Percentiles rank a stretch among this genome's conserved stretches.
Evolutionary conservation across 2,329 filamentous ascomycete genomes (phyloP).

Genomic region (Diaporthe citrichinensis): DNA sequence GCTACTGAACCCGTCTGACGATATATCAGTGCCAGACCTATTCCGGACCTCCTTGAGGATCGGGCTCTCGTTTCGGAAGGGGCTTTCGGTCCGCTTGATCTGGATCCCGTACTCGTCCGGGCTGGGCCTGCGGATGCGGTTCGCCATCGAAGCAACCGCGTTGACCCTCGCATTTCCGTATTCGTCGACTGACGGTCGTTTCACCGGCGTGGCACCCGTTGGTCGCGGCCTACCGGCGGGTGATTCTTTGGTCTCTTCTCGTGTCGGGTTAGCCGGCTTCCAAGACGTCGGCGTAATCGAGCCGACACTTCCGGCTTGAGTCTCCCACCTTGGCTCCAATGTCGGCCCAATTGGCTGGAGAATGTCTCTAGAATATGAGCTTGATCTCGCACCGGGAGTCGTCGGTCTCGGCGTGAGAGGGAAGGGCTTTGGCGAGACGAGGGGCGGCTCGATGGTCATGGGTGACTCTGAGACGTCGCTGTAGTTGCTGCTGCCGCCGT

Average conservation of each 20-base stretch:
- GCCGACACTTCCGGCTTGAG: conserved; percentile 8
- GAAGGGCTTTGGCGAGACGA: conserved; percentile 40
- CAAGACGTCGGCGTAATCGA: conserved; percentile 8
- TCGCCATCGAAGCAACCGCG: conserved; percentile 13
- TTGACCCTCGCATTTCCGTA: conserved; percentile 17
- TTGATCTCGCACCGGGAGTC: conserved; percentile 6
- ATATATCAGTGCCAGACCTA: conserved; percentile 4
- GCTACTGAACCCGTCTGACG: conserved; percentile 27
- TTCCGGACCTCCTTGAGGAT: conserved; percentile 22
- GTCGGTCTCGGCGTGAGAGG: conserved; percentile 37
- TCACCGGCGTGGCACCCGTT: conserved; percentile 4
- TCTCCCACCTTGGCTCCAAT: conserved; percentile 25
- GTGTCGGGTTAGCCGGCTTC: conserved; percentile 2
- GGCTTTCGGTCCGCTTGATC: conserved; percentile 19
- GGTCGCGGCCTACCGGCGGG: conserved; percentile 8
- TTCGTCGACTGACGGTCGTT: conserved; percentile 32
- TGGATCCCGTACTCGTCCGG: conserved; percentile 31
- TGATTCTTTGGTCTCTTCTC: conserved; percentile 9
- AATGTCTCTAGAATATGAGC: neutral
- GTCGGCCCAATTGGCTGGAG: conserved; percentile 3
- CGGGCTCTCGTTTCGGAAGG: conserved; percentile 34
- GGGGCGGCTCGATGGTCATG: conserved; percentile 37
- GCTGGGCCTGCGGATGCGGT: conserved; percentile 8
- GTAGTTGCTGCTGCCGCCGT: conserved; percentile 41
- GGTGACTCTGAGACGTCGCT: conserved; percentile 39